Base-by-base conservation (phyloP, 1,139 yeast species). In the Taiozyma onychis region DNA sequence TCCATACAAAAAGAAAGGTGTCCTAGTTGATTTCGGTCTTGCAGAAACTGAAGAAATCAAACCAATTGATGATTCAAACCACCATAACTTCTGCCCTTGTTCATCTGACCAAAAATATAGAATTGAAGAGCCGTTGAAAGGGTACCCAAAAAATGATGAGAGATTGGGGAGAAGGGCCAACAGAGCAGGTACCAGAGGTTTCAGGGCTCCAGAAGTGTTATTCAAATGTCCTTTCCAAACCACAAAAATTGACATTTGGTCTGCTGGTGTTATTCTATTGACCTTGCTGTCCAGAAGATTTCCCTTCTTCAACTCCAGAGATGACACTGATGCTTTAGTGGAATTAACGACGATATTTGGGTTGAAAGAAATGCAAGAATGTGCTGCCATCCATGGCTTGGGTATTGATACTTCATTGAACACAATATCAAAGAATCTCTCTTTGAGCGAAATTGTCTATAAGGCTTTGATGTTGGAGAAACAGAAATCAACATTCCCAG, bases 161-260 rank as follows among this genome's bases (percentile, higher is more conserved):
- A 73, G 98, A 54, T 89, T 96, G 1, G 90, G 95, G 2, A 78
- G 96, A 62, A 76, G 99, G 53, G 98, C 98, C 2, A 93, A 93
- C 63, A 81, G 99, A 61, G 99, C 99, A 1, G 99, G 99, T 2
- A 86, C 95, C 0, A 88, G 91, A 32, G 90, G 93, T 0, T 86
- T 86, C 59, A 90, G 87, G 39, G 95, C 95, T 0, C 93, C 95
- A 0, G 95, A 86, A 63, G 85, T 86, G 14, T 65, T 86, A 47
- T 71, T 66, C 44, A 60, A 58, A 70, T 65, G 70, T 16, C 76
- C 80, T 51, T 69, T 84, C 34, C 80, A 81, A 52, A 85, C 86
- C 54, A 76, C 85, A 32, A 83, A 86, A 42, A 90, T 83, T 24
- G 95, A 86, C 66, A 67, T 85, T 61, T 86, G 95, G 95, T 86